Evolutionary conservation across 2,329 filamentous ascomycete genomes (phyloP), one percentile per base, ranked within the genome.

Genomic region (Septoria linicola): DNA sequence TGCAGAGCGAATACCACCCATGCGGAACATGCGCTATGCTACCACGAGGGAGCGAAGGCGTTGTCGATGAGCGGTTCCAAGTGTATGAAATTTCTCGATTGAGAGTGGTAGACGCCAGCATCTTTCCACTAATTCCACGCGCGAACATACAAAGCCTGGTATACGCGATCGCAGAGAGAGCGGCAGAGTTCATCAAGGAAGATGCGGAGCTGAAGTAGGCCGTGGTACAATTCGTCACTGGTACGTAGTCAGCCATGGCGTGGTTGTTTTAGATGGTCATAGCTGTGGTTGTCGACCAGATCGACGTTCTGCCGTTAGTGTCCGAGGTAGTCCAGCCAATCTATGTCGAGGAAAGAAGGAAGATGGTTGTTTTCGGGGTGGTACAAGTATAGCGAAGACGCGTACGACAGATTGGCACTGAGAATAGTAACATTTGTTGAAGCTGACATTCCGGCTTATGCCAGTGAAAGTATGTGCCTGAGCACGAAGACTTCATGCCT

Each of bases 91-190:
- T 52, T 8, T 14, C 53, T 14, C 41, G 50, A 2, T 40, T 61
- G 50, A 53, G 59, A 21, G 53, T 62, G 6, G 57, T 58, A 36
- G 61, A 63, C 57, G 59, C 58, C 7, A 60, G 59, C 39, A 44
- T 59, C 0, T 53, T 62, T 19, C 58, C 59, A 6, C 14, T 61
- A 3, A 47, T 58, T 14, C 43, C 54, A 7, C 47, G 53, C n/a
- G 58, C 51, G 7, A 59, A 61, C 42, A 41, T 58, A 3, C 54
- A 58, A 47, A 59, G 50, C 40, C 27, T 51, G n/a, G 50, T 61
- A 8, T 63, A 62, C 47, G 56, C 56, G 0, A 41, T 63, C 14
- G 58, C 56, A 11, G 58, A 63, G 45, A 55, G 51, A 42, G 60
- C 49, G 8, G 60, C 44, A 3, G 40, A 50, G 2, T 37, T 58